Base-by-base conservation (phyloP, 2,329 filamentous ascomycete species). In the Aspergillus sergii region DNA sequence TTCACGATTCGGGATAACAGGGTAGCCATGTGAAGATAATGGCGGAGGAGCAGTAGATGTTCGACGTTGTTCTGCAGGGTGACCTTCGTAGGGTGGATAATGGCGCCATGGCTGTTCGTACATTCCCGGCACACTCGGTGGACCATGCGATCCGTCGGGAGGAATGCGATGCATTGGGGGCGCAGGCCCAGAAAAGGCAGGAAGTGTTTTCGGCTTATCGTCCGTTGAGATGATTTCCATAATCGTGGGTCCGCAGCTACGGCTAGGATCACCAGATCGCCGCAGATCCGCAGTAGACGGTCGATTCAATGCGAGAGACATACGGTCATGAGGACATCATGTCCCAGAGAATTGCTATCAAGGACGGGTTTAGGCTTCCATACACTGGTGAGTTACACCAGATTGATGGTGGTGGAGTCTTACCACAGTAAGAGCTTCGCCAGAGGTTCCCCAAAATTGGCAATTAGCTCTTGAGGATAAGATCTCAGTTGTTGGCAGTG, bases 51-150 rank as follows among this genome's bases (percentile, higher is more conserved):
- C 66, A 41, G 66, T 68, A 11, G 76, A 72, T 16, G 70, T 64
- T 32, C 75, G 76, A 48, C 75, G 75, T 36, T 72, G 66, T 34
- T 75, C 74, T 7, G 70, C 59, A 58, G 67, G 64, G 58, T 74
- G 71, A n/a, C 57, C 60, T 21, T 77, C 76, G 58, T 71, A 75
- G 11, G 73, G 67, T 10, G 73, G 66, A 59, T 72, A 76, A 56
- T 68, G 67, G 36, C 74, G 75, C 75, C 75, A 78, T 59, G 69
- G 62, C 51, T 69, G 69, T 30, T 77, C 76, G 53, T 76, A 76
- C 45, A 71, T 28, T 11, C 62, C 62, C 62, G 76, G 73, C 58
- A 71, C 64, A 50, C 64, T 62, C 23, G 73, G 69, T 41, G 72
- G 70, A 57, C 64, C 66, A 63, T 73, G 73, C 53, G 68, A 69